phyloP scores from a whole-genome alignment of 2,329 filamentous ascomycete species.

The Fusarium lateritium region DNA sequence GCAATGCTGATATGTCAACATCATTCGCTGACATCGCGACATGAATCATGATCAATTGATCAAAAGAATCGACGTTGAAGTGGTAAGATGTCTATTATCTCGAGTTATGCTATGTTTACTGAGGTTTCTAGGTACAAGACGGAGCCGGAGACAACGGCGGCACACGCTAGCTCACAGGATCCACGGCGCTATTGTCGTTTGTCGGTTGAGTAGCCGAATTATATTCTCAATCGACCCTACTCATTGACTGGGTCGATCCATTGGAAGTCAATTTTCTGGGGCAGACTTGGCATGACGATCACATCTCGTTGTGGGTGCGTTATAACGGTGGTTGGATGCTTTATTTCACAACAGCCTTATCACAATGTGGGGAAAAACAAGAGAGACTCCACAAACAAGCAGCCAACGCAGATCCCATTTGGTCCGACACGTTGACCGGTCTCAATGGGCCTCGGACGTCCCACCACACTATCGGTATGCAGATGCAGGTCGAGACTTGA shows the following conservation, averaged over 20 bases:
- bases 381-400: not conserved
- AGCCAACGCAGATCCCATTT: not conserved
- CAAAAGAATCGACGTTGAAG: not conserved
- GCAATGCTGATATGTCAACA: not conserved
- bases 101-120: not conserved
- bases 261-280: conserved; percentile 3
- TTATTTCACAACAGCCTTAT: not conserved
- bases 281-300: not conserved
- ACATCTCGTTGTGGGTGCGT: not conserved
- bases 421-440: conserved; percentile 20
- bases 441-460: conserved; percentile 1
- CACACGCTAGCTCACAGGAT: too few relatives aligned
- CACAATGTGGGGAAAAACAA: conserved; percentile 1
- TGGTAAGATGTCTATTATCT: not conserved
- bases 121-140: too few relatives aligned
- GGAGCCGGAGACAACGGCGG: too few relatives aligned
- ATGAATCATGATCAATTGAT: not conserved
- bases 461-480: not conserved
- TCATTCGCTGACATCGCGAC: not conserved
- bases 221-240: too few relatives aligned
- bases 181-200: too few relatives aligned
- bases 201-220: too few relatives aligned
- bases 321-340: not conserved
- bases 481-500: conserved; percentile 2
- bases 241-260: not conserved